Evolutionary conservation across 2,329 filamentous ascomycete species (phyloP).

Genomic region (Aspergillus ruber): DNA sequence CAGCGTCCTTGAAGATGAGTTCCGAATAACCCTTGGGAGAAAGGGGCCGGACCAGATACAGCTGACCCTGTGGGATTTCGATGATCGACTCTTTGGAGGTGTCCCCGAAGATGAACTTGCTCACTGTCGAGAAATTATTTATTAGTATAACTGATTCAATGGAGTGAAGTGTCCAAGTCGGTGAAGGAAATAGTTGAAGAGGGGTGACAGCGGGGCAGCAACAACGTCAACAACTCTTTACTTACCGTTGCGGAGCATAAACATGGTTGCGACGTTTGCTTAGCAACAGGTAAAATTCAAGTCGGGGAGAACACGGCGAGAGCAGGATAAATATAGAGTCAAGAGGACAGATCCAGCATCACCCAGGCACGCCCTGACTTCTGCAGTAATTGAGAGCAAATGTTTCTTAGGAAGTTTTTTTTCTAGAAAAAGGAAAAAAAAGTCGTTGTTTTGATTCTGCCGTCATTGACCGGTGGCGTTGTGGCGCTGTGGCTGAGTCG

Average conservation of each 20-base stretch:
- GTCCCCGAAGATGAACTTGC: conserved; percentile 87
- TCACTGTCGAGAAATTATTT: conserved; percentile 49
- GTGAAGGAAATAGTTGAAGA: conserved; percentile 12
- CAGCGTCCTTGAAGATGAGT: conserved; percentile 96
- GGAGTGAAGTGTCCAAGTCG: conserved; percentile 12
- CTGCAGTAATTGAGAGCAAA: background rate
- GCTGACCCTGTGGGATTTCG: conserved; percentile 89
- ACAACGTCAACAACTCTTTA: conserved; percentile 16
- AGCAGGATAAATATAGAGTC: background rate
- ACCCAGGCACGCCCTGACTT: background rate
- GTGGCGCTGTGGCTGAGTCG: conserved; percentile 12
- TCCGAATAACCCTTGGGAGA: conserved; percentile 98
- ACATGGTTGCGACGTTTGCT: conserved; percentile 39
- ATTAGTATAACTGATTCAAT: background rate
- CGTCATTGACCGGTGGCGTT: conserved; percentile 14
- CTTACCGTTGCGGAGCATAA: conserved; percentile 53
- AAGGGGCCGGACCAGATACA: conserved; percentile 90
- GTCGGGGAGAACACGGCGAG: background rate
- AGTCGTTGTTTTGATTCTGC: conserved; percentile 14
- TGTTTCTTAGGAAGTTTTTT: background rate
- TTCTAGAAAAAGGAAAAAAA: conserved; percentile 6
- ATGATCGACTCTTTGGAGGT: conserved; percentile 86
- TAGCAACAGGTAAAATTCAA: conserved; percentile 10
- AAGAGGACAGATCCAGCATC: background rate
- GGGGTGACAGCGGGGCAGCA: conserved; percentile 18